These are phyloP conservation scores for Artemisia annua DNA, from an alignment of 129 eudicot genomes.

Conservation along the genomic window DNA sequence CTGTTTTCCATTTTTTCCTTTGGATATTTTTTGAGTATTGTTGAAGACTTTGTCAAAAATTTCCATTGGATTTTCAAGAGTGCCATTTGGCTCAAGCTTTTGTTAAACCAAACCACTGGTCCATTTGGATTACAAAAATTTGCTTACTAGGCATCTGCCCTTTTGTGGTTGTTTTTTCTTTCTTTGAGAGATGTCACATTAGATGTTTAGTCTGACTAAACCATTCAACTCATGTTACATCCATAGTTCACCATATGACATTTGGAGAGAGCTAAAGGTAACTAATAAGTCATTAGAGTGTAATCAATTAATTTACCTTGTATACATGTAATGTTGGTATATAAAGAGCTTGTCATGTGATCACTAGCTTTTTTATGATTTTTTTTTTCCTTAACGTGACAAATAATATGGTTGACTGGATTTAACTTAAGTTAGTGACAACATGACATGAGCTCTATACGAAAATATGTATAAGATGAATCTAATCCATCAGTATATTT, in stretches of 20 bases:
- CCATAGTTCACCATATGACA: constrained; percentile 25
- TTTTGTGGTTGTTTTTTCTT: constrained; percentile 28
- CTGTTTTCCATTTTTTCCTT: no score
- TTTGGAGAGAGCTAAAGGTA: constrained; percentile 16
- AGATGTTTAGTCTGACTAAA: constrained; percentile 25
- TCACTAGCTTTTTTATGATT: no score
- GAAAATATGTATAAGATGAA: no score
- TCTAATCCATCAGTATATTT: not conserved
- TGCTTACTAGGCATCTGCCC: constrained; percentile 15
- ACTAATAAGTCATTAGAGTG: no score
- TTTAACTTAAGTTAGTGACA: no score
- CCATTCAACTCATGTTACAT: not conserved
- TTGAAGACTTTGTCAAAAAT: not conserved
- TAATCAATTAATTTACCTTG: no score
- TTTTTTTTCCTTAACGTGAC: no score
- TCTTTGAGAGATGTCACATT: not conserved
- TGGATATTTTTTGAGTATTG: not conserved
- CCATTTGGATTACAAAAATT: not conserved
- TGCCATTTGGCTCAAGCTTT: constrained; percentile 36
- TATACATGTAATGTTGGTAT: no score
- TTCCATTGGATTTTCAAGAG: constrained; percentile 9
- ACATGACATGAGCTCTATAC: no score
- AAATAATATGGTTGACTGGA: no score
- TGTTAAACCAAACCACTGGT: constrained; percentile 5
- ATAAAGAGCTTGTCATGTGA: no score